Evolutionary conservation across 2,329 filamentous ascomycete genomes (phyloP).

Genomic region (Penicillium sp.): DNA sequence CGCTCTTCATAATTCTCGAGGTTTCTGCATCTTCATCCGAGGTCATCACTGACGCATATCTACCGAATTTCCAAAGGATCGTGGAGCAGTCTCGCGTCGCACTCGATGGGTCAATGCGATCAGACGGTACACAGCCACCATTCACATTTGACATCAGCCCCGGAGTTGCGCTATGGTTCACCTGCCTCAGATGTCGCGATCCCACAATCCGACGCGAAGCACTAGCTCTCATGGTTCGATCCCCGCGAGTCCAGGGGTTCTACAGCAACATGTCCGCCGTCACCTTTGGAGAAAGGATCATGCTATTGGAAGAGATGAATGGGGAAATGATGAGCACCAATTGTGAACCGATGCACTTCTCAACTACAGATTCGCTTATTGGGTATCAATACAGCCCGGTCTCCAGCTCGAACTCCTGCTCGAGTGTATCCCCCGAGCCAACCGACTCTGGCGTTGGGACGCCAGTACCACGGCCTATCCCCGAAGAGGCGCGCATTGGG

Average conservation of each 20-base stretch:
- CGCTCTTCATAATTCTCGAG: conserved; percentile 25
- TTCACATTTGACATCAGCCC: conserved; percentile 38
- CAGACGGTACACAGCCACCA: conserved; percentile 30
- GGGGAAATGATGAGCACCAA: conserved; percentile 10
- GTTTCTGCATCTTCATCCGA: conserved; percentile 25
- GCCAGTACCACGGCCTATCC: conserved; percentile 8
- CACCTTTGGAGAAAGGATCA: conserved; percentile 27
- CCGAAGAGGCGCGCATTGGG: conserved; percentile 31
- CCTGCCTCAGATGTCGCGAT: conserved; percentile 36
- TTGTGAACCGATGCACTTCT: background rate
- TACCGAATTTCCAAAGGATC: conserved; percentile 30
- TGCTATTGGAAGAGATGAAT: conserved; percentile 34
- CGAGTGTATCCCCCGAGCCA: background rate
- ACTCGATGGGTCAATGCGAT: conserved; percentile 18
- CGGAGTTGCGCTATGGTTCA: conserved; percentile 35
- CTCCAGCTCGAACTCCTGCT: background rate
- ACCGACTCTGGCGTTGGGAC: background rate
- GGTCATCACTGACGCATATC: conserved; percentile 25
- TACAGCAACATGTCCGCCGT: conserved; percentile 22
- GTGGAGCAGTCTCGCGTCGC: conserved; percentile 29
- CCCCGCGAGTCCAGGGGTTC: conserved; percentile 33
- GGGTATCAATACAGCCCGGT: background rate
- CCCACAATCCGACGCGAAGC: conserved; percentile 33
- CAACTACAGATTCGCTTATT: background rate
- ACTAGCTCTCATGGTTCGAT: conserved; percentile 27